Conservation (phyloP, 1,284 basidiomycete species). For the Irpex sp. region DNA sequence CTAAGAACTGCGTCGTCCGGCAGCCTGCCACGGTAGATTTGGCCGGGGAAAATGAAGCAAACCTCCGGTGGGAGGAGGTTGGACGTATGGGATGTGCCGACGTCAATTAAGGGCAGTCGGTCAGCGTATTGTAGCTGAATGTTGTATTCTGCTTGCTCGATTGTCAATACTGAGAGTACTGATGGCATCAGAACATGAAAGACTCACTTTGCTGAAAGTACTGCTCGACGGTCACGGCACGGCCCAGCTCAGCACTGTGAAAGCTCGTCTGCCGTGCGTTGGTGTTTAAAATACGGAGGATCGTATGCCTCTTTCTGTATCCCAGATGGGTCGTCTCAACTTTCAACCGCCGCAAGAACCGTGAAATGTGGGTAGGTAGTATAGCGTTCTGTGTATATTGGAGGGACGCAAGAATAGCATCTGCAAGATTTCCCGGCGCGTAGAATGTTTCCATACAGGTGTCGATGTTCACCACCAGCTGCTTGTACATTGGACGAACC, state of each 20-base stretch:
- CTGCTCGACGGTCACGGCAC: conserved; percentile 48
- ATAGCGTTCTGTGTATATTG: conserved; percentile 40
- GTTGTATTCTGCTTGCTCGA: conserved; percentile 43
- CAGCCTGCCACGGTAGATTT: too few relatives aligned
- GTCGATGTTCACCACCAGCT: conserved; percentile 70
- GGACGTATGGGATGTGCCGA: conserved; percentile 21
- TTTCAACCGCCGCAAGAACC: conserved; percentile 47
- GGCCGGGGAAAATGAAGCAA: too few relatives aligned
- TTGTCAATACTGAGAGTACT: neutral
- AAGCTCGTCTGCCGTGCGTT: conserved; percentile 46
- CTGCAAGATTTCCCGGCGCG: conserved; percentile 51
- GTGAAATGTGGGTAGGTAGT: too few relatives aligned
- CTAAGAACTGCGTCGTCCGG: too few relatives aligned
- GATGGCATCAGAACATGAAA: neutral
- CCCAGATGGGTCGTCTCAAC: conserved; percentile 54
- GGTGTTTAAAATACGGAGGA: conserved; percentile 39
- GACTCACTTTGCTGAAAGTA: conserved; percentile 56
- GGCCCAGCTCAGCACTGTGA: conserved; percentile 44
- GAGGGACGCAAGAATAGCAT: conserved; percentile 34
- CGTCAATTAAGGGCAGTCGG: conserved; percentile 47
- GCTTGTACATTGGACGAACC: conserved; percentile 54
- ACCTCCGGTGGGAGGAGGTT: too few relatives aligned
- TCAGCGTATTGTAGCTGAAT: conserved; percentile 42
- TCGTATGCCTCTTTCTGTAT: conserved; percentile 42
- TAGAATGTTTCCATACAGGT: conserved; percentile 72